Percentiles rank a stretch among this genome's conserved stretches.
phyloP scores from a whole-genome alignment of 495 filamentous ascomycete species.

The Tuber umbilicatum region DNA sequence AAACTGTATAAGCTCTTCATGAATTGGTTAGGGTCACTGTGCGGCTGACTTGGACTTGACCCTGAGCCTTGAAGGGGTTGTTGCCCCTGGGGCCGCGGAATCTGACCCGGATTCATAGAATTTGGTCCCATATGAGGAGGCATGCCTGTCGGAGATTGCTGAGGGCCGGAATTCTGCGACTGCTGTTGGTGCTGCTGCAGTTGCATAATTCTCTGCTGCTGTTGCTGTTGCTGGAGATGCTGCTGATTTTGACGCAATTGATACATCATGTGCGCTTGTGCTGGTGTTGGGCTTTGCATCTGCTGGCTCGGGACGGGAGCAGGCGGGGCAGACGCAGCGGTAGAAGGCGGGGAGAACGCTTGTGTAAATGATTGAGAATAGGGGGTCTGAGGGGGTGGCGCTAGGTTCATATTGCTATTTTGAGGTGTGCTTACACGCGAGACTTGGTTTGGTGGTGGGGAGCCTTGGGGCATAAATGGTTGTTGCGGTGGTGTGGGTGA shows the following conservation, averaged over 20 bases:
- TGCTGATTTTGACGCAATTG: constrained; percentile 56
- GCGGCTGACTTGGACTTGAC: constrained; percentile 24
- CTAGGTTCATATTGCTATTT: constrained; percentile 43
- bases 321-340: constrained; percentile 43
- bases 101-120: constrained; percentile 25
- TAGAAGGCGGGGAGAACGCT: constrained; percentile 49
- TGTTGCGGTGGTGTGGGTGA: constrained; percentile 62
- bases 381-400: constrained; percentile 54
- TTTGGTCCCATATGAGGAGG: constrained; percentile 32
- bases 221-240: constrained; percentile 49
- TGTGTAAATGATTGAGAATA: constrained; percentile 53
- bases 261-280: constrained; percentile 45
- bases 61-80: constrained; percentile 18
- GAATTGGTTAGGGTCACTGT: constrained; percentile 60
- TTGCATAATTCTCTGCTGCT: constrained; percentile 47
- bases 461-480: constrained; percentile 67
- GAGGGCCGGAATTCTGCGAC: constrained; percentile 36
- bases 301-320: constrained; percentile 30
- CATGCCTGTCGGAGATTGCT: constrained; percentile 22
- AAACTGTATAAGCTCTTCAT: constrained; percentile 65
- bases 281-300: constrained; percentile 44
- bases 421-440: constrained; percentile 71
- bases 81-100: constrained; percentile 28
- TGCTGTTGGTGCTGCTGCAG: constrained; percentile 62
- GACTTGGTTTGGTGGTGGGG: constrained; percentile 70